Percentiles rank a stretch among this genome's conserved stretches.
Conservation (phyloP, 2,329 filamentous ascomycete species). For the Chrysosporium queenslandicum region DNA sequence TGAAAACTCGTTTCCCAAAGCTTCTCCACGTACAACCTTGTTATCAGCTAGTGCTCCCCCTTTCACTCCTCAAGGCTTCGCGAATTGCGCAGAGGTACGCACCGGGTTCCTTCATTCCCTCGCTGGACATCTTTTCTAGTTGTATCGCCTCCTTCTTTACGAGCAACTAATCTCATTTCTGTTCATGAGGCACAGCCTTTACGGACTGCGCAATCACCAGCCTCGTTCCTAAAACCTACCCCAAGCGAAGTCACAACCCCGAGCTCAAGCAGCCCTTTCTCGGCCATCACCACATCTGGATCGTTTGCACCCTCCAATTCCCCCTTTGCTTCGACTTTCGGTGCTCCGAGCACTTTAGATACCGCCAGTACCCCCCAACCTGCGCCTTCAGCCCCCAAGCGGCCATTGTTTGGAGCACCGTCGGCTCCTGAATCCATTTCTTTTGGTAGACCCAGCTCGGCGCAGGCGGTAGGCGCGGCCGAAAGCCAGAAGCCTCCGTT, state of each 20-base stretch:
- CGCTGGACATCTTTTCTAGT: no score
- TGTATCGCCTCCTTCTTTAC: no score
- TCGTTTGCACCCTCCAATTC: neutral
- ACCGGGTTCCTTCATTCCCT: no score
- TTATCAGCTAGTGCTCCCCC: constrained; percentile 16
- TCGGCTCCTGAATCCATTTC: neutral
- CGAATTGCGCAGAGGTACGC: constrained; percentile 2
- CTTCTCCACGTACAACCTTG: neutral
- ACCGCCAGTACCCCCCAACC: neutral
- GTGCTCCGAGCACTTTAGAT: neutral
- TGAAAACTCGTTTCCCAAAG: neutral
- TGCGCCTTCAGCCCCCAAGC: neutral
- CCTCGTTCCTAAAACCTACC: neutral
- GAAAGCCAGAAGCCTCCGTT: neutral
- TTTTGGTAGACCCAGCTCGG: constrained; percentile 12
- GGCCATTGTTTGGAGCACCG: neutral
- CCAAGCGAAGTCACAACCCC: neutral
- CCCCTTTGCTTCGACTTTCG: constrained; percentile 6
- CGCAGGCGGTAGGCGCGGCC: neutral
- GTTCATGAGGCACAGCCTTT: neutral
- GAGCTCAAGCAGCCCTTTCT: neutral
- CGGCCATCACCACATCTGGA: neutral
- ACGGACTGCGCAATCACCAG: neutral
- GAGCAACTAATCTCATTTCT: neutral
- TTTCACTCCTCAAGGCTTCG: constrained; percentile 12